Base-by-base conservation (phyloP, 495 filamentous ascomycete species). In the Copromyces sp. region DNA sequence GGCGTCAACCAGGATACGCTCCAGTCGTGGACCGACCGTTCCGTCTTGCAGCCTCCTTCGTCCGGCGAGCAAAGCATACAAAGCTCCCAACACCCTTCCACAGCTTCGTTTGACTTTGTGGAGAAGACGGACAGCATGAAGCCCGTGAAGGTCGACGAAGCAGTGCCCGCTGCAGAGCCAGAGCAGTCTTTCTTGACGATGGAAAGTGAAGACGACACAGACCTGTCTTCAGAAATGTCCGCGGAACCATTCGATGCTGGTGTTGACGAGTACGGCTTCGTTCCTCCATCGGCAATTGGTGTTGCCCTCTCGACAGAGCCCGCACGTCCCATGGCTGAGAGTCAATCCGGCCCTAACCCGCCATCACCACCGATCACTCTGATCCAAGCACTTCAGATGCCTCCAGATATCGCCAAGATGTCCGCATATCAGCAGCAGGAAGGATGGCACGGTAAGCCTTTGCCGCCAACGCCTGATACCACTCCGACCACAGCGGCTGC, bases 341-440 rank as follows among this genome's bases (percentile, higher is more conserved):
- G 39, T 39, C 72, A 73, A 14, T 40, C 77, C 8, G 70, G 73
- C 69, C 45, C 78, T 6, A 89, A 92, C 70, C 90, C 93, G 17
- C 91, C 92, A 16, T 94, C 92, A 24, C 93, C 94, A 70, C 91
- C 93, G 4, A 89, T 93, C 79, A 94, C 92, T 0, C 84, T 91
- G 12, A 86, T 89, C 68, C 87, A 92, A 71, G 86, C 89, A 16
- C 83, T 86, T 59, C 83, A 84, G 39, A 84, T 87, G 74, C 81
- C 79, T 45, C 82, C 78, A 37, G 79, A 80, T 69, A 77, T 76
- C 29, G 77, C 73, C 47, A 80, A 76, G 70, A 76, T 80, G 8
- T 81, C 80, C 5, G 75, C 78, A 32, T 75, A 78, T 59, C 80
- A 83, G 37, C 81, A 83, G 14, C 78, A 83, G 38, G 83, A 84